Percentiles rank a stretch among this genome's conserved stretches.
Evolutionary conservation across 2,329 filamentous ascomycete genomes (phyloP).

Genomic region (Neophaeococcomyces aloes): DNA sequence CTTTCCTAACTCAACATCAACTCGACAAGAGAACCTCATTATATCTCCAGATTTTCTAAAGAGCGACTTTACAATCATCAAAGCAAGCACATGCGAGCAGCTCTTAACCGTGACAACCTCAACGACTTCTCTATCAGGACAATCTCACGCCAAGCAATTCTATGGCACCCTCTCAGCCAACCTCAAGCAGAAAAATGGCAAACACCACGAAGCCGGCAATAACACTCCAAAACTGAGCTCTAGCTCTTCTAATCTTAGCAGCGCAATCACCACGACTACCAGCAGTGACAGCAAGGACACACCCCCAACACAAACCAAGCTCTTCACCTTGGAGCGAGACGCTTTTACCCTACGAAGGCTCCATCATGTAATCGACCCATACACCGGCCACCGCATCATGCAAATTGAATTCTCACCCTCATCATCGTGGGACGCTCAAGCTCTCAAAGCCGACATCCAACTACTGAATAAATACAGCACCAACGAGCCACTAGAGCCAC

Average conservation of each 20-base stretch:
- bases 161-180: background rate
- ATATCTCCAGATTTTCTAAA: slow-evolving; percentile 1
- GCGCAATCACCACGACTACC: too few relatives aligned
- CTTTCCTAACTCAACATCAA: slow-evolving; percentile 4
- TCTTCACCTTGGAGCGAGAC: slow-evolving; percentile 4
- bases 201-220: background rate
- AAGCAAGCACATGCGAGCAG: slow-evolving; percentile 1
- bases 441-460: slow-evolving; percentile 1
- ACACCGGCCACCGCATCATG: background rate
- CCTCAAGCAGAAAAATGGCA: background rate
- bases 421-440: background rate
- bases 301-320: background rate
- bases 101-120: slow-evolving; percentile 3
- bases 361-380: slow-evolving; percentile 6
- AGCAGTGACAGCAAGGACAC: background rate
- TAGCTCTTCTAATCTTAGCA: too few relatives aligned
- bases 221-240: background rate
- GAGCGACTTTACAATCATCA: slow-evolving; percentile 1
- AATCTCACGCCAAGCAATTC: slow-evolving; percentile 3
- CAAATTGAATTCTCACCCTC: slow-evolving; percentile 6
- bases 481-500: background rate
- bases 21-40: slow-evolving; percentile 2
- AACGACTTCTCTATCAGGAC: background rate
- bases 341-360: slow-evolving; percentile 1
- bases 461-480: slow-evolving; percentile 1